Base-by-base conservation (phyloP, 345 rosid genomes). In the Eucalyptus sp. region DNA sequence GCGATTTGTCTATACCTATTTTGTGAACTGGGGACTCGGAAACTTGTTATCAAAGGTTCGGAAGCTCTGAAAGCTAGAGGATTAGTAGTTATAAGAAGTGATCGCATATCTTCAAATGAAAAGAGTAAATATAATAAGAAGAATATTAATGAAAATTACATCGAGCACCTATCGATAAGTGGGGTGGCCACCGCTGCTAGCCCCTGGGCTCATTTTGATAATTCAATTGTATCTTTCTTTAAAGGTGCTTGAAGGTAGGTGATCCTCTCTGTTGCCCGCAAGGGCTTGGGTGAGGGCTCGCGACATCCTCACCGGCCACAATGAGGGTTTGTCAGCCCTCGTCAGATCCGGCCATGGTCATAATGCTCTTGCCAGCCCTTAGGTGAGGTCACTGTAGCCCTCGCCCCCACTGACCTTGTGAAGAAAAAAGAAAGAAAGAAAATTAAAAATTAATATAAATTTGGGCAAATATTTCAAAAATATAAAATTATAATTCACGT, bases 231-330 rank as follows among this genome's bases (percentile, higher is more conserved):
- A 18, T 37, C 46, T 71, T 71, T 71, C 27, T 7, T 29, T 64
- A 64, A 62, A 29, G 3, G 20, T n/a, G 41, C 41, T n/a, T 3
- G 3, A 64, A 14, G 76, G 37, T 1, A 0, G 18, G 4, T 8
- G 10, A 29, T 13, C 31, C 68, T 27, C 15, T 13, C 1, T 1
- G 29, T 56, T 27, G 31, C 68, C 31, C 4, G 1, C 68, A 62
- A 29, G 37, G 76, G 37, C 76, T 14, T n/a, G 76, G 76, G 18
- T 2, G 37, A n/a, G 76, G 37, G 37, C 37, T 64, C 4, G 5
- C 3, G 3, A n/a, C 37, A 14, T 33, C 76, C 37, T 64, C 41
- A 15, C 31, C 3, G 20, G 10, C 76, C 76, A 14, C 15, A 62
- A 13, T 13, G 31, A 62, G 8, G 33, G 68, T 8, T 29, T 29